Base-by-base conservation (phyloP, 139 green algal genomes). In the Microglena sp. region DNA sequence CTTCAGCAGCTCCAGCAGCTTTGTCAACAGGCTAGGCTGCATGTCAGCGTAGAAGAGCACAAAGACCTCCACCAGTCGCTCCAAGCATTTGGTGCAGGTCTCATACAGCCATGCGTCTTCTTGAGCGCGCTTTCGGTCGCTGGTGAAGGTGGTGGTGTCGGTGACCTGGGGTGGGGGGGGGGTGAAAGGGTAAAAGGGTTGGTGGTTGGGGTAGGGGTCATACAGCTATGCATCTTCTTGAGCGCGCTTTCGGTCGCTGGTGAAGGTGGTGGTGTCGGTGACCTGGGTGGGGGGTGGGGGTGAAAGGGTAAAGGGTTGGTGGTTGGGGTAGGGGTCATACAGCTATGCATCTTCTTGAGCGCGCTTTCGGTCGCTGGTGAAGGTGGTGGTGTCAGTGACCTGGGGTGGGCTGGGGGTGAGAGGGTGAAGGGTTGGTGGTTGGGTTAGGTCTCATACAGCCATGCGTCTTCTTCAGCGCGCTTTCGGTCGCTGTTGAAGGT, bases 71-170 rank as follows among this genome's bases (percentile, higher is more conserved):
- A 97, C 84, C 35, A 98, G 85, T 69, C 97, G 87, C 78, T 95
- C 85, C 57, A 99, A 82, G 70, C 91, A 96, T 56, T 89, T 77
- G n/a, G 87, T 95, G 81, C 93, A 97, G 0, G 93, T 96, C 67
- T 97, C 90, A 68, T 96, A 98, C 66, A 99, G 86, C 94, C 94
- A 99, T 29, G 80, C 70, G 70, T 95, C 90, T 69, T 90, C 86
- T 65, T 91, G 82, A 21, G 80, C 73, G 6, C 85, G 77, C 58
- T 81, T 66, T 71, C 77, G 76, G 64, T 94, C 87, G 60, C 81
- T 82, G 33, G 86, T 90, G 76, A 95, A 95, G 24, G 89, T 94
- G 60, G 87, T 93, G 21, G 84, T 90, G 73, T 94, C 88, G 11
- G 87, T 92, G 18, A 91, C 82, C 74, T 75, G 60, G 8, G 35